Conservation (phyloP, 1,284 basidiomycete genomes). For the Caloboletus inedulis region DNA sequence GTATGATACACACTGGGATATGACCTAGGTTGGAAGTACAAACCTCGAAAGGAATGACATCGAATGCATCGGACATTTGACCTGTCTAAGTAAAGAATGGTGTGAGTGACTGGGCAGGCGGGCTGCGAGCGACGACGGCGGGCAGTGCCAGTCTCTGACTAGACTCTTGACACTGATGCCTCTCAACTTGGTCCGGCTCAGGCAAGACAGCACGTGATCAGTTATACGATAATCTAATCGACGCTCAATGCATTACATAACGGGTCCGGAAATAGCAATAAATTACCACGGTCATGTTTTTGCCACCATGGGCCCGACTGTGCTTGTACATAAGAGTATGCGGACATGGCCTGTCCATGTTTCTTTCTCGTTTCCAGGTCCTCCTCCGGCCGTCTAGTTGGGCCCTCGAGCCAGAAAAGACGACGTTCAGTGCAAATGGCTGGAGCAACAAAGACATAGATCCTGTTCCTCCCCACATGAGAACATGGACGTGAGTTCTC, state of each 20-base stretch:
- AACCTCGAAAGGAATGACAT: constrained; percentile 79
- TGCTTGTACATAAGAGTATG: no score
- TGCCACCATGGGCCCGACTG: no score
- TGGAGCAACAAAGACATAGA: constrained; percentile 79
- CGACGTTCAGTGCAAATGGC: constrained; percentile 47
- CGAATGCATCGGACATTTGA: constrained; percentile 62
- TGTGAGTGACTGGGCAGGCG: not conserved
- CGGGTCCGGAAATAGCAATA: no score
- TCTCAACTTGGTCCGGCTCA: constrained; percentile 16
- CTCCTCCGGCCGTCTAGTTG: constrained; percentile 27
- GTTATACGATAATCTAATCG: constrained; percentile 15
- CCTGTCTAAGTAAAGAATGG: not conserved
- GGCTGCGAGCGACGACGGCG: not conserved
- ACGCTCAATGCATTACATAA: no score
- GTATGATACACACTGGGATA: constrained; percentile 4
- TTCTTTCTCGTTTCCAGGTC: constrained; percentile 3
- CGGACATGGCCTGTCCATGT: not conserved
- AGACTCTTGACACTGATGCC: not conserved
- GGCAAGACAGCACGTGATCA: constrained; percentile 26
- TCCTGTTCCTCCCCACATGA: constrained; percentile 53
- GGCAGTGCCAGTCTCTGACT: not conserved
- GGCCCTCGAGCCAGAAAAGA: constrained; percentile 43
- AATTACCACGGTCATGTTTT: no score
- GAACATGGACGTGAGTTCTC: constrained; percentile 53
- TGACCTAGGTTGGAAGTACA: constrained; percentile 21